Evolutionary conservation across 75 land plant genomes (phyloP).

Genomic region (Selaginella moellendorffii): DNA sequence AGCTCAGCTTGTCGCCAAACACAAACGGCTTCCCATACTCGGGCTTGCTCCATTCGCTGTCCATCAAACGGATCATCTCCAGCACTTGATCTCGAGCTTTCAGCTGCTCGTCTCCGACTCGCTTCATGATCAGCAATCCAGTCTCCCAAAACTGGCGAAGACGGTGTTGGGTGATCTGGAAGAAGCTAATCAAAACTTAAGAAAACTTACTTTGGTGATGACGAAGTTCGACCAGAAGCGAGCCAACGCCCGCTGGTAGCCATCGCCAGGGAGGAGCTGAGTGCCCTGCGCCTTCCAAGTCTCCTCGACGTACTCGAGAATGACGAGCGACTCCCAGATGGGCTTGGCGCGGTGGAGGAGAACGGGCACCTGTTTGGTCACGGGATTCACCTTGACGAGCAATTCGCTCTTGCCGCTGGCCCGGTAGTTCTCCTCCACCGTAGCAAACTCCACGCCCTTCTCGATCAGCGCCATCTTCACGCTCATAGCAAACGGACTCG

Average conservation of each 20-base stretch:
- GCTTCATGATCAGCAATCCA: not conserved
- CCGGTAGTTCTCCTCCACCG: not conserved
- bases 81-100: not conserved
- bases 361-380: conserved; percentile 3
- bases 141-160: not conserved
- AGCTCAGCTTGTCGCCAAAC: not conserved
- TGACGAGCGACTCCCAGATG: not conserved
- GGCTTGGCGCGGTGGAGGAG: not conserved
- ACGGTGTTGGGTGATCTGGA: not conserved
- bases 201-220: not conserved
- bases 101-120: not conserved
- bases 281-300: not conserved
- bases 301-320: conserved; percentile 7
- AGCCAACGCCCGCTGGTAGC: not conserved
- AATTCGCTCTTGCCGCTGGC: not conserved
- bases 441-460: not conserved
- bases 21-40: not conserved
- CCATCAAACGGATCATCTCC: not conserved
- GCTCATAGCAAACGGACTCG: not conserved
- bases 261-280: not conserved
- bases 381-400: not conserved
- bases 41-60: not conserved
- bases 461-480: not conserved
- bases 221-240: conserved; percentile 3
- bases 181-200: not conserved